A percentile compares a stretch with the other conserved stretches of the same genome.
Evolutionary conservation across 2,329 filamentous ascomycete species (phyloP).

Genomic region (Colletotrichum sp.): DNA sequence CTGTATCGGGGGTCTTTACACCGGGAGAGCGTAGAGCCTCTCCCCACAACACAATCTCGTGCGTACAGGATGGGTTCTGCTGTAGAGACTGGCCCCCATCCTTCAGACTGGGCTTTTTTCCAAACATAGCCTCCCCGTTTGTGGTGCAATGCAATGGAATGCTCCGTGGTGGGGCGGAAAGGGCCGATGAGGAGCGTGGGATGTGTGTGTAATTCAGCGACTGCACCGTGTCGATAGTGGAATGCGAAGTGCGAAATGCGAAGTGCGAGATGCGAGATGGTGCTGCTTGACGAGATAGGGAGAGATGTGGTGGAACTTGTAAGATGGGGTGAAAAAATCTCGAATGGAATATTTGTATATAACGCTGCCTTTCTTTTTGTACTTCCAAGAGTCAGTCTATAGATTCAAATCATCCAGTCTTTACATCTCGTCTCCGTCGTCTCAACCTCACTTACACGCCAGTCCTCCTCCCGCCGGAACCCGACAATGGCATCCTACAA

Average conservation of each 20-base stretch:
- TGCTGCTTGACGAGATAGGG: background rate
- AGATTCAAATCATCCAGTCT: background rate
- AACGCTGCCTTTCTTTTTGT: background rate
- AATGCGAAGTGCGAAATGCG: background rate
- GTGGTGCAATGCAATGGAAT: background rate
- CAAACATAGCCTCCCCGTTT: background rate
- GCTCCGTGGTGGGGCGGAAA: background rate
- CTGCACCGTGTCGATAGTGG: background rate
- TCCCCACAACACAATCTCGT: background rate
- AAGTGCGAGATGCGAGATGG: background rate
- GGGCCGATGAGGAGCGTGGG: background rate
- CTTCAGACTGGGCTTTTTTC: background rate
- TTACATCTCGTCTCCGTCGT: background rate
- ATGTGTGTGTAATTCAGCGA: background rate
- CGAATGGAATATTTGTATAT: background rate
- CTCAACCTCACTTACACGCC: background rate
- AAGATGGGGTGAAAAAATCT: background rate
- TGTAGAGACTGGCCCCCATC: background rate
- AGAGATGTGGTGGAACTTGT: background rate
- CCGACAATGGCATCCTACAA: background rate
- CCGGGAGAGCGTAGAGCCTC: background rate
- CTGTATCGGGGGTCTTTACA: background rate
- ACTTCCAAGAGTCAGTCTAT: background rate
- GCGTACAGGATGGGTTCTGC: background rate
- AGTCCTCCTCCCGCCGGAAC: background rate